A percentile compares a stretch with the other conserved stretches of the same genome.
phyloP scores from a whole-genome alignment of 352 stramenopile species.

The Phytophthora vignae region DNA sequence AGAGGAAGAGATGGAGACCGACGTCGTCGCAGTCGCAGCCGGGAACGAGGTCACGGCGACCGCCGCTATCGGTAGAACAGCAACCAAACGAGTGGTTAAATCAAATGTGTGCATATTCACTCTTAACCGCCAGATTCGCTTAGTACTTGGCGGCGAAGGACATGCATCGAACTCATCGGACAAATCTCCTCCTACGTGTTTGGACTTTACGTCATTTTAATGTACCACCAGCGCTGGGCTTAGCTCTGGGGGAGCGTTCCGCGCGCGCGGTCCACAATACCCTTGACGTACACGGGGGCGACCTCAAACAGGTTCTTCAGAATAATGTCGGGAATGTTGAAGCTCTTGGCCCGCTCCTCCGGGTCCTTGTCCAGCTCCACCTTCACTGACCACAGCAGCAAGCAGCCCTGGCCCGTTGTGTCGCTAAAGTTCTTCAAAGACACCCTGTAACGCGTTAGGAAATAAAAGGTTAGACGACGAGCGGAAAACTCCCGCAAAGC shows the following conservation, averaged over 20 bases:
- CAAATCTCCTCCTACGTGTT: slow-evolving; percentile 20
- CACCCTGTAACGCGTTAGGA: slow-evolving; percentile 46
- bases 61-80: slow-evolving; percentile 24
- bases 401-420: slow-evolving; percentile 67
- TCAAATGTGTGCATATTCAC: slow-evolving; percentile 25
- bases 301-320: slow-evolving; percentile 91
- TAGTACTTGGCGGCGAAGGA: slow-evolving; percentile 8
- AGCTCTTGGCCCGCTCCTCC: slow-evolving; percentile 75
- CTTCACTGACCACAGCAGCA: slow-evolving; percentile 87
- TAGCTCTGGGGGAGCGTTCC: slow-evolving; percentile 56
- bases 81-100: too few relatives aligned
- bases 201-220: slow-evolving; percentile 23
- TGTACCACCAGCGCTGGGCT: slow-evolving; percentile 15
- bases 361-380: slow-evolving; percentile 81
- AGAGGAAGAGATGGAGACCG: slow-evolving; percentile 39
- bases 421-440: slow-evolving; percentile 86
- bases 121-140: slow-evolving; percentile 17
- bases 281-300: slow-evolving; percentile 86
- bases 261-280: slow-evolving; percentile 76
- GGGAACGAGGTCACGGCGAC: slow-evolving; percentile 25
- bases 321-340: slow-evolving; percentile 89
- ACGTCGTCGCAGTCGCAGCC: slow-evolving; percentile 43
- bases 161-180: slow-evolving; percentile 39
- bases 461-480: slow-evolving; percentile 15
- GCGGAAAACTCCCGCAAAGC: not conserved